Evolutionary conservation across 495 filamentous ascomycete genomes (phyloP).

Genomic region (Melanomma pulvis-pyrius): DNA sequence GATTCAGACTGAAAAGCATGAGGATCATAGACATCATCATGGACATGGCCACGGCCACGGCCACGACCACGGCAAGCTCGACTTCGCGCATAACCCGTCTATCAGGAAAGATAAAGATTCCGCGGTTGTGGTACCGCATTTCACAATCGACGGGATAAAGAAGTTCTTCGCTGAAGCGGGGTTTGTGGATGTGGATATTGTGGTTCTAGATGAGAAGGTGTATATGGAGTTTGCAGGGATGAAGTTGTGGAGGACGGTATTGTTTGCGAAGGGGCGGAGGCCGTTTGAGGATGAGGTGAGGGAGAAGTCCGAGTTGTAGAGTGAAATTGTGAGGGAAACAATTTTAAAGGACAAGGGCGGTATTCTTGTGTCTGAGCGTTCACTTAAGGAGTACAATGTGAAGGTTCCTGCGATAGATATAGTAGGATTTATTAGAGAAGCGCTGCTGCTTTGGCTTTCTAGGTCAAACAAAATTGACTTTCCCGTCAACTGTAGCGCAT

Average conservation of each 20-base stretch:
- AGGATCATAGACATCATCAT: slow-evolving; percentile 15
- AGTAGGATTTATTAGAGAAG: too few relatives aligned
- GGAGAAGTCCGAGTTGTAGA: slow-evolving; percentile 24
- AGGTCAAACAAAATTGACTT: too few relatives aligned
- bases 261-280: slow-evolving; percentile 34
- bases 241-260: slow-evolving; percentile 27
- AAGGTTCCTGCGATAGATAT: too few relatives aligned
- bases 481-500: too few relatives aligned
- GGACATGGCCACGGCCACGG: slow-evolving; percentile 9
- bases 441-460: too few relatives aligned
- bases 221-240: slow-evolving; percentile 32
- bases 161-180: slow-evolving; percentile 33
- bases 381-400: too few relatives aligned
- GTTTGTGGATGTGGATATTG: slow-evolving; percentile 29
- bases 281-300: slow-evolving; percentile 18
- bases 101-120: slow-evolving; percentile 3
- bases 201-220: slow-evolving; percentile 24
- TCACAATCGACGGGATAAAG: slow-evolving; percentile 20
- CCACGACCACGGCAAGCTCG: slow-evolving; percentile 2
- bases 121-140: slow-evolving; percentile 15
- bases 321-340: background rate
- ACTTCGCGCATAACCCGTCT: slow-evolving; percentile 1
- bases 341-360: too few relatives aligned
- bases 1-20: slow-evolving; percentile 51
- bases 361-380: too few relatives aligned